phyloP scores from a whole-genome alignment of 495 filamentous ascomycete genomes.

The Penicillium silybi region DNA sequence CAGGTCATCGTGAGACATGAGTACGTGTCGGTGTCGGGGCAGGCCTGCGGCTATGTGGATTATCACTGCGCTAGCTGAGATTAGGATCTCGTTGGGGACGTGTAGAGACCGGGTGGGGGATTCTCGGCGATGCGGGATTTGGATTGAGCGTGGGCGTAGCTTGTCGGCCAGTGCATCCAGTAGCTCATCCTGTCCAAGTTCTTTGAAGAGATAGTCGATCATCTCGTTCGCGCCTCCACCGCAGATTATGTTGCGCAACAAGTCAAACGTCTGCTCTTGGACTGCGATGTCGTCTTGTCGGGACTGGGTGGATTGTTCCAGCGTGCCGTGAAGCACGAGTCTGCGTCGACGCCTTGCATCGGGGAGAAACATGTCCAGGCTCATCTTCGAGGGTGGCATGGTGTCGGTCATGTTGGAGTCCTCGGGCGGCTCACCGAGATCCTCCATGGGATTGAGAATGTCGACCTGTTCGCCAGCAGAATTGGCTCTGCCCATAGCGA shows the following conservation, averaged over 20 bases:
- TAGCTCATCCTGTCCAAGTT: conserved; percentile 69
- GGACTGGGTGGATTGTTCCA: conserved; percentile 47
- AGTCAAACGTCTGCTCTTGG: conserved; percentile 84
- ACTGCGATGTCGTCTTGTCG: conserved; percentile 76
- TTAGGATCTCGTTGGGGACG: conserved; percentile 68
- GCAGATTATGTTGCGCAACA: conserved; percentile 85
- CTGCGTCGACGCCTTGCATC: conserved; percentile 41
- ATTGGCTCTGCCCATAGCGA: conserved; percentile 59
- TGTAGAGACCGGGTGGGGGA: conserved; percentile 26
- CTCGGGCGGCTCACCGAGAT: conserved; percentile 57
- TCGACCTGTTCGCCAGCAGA: conserved; percentile 63
- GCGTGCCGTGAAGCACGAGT: conserved; percentile 46
- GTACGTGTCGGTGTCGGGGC: conserved; percentile 69
- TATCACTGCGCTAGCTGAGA: conserved; percentile 68
- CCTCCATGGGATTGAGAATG: conserved; percentile 57
- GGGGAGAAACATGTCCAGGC: conserved; percentile 39
- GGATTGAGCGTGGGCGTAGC: conserved; percentile 52
- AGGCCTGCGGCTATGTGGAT: conserved; percentile 80
- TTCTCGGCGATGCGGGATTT: conserved; percentile 37
- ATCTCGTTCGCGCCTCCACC: conserved; percentile 64
- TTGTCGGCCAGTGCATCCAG: conserved; percentile 75
- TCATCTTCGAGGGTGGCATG: conserved; percentile 40
- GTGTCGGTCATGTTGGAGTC: conserved; percentile 61
- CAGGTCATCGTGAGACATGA: conserved; percentile 61
- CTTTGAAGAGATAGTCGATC: conserved; percentile 76